Base-by-base conservation (phyloP, 495 filamentous ascomycete species). In the Penicillium ucsense region DNA sequence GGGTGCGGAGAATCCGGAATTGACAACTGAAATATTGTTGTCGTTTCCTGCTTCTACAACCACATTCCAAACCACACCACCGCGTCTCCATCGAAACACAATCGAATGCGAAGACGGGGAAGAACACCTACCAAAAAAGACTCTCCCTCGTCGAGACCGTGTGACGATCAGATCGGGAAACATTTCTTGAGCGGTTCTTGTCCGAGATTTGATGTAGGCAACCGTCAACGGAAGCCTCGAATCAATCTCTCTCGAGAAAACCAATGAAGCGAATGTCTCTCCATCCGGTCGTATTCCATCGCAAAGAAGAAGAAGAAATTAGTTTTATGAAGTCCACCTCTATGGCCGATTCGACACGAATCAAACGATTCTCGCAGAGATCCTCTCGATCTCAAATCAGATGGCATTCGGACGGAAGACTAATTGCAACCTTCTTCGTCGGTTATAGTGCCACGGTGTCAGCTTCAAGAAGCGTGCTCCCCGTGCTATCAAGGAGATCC, bases 401-500 rank as follows among this genome's bases (percentile, higher is more conserved):
- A 79, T 76, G 79, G 79, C 67, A 75, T 77, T 73, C 65, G 75
- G 75, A 71, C 74, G 74, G 74, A 77, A 77, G 74, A 77, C 73
- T 77, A 61, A 77, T 74, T 68, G 56, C 51, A 62, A 62, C 63
- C 65, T 62, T 62, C 63, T 50, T n/a, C n/a, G 12, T 41, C 45
- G 47, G 40, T 45, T 64, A 67, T 72, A 97, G 91, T 75, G 91
- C 67, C 88, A 95, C 76, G 92, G 92, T 73, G 88, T 91, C 54
- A 80, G 80, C 63, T 99, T 99, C 89, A 99, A 99, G 86, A 96
- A 99, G 86, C 83, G 92, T 67, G 94, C 92, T 66, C 92, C 92
- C 65, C 78, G 82, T 59, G 92, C 92, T 60, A 94, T 99, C 78
- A 99, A 97, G 85, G 91, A 95, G 84, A 97, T 99, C 75, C 83